Evolutionary conservation across 345 rosid genomes (phyloP), one percentile per base, ranked within the genome.

Genomic region (Eucalyptus viminalis): DNA sequence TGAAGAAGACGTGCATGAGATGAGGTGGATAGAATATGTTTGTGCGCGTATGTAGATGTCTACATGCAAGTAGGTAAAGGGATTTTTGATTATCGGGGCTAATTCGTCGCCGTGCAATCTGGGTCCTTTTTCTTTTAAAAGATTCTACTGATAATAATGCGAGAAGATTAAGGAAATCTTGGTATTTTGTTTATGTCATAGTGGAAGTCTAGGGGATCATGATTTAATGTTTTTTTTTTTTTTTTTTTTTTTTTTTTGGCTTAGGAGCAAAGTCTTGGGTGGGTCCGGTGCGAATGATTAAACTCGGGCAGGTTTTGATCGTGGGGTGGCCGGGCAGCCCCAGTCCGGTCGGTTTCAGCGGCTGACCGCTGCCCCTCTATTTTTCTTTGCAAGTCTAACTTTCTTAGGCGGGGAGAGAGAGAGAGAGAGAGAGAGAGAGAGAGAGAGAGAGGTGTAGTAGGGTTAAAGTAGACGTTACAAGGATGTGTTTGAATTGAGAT

Each of bases 1-100:
- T 94, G 97, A 91, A 88, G 92, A 81, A 91, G 95, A 93, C 95
- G 96, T 94, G 97, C 95, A 92, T 95, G 96, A 90, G 90, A 92
- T 92, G 91, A 88, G 90, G 93, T 65, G 76, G 88, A 44, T 24
- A 54, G 56, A 89, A 31, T 56, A 60, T 10, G 29, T 50, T 11
- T 72, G 47, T 21, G 86, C 53, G 53, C 0, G 87, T 31, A 2
- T 65, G 88, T 44, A 49, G 43, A 88, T 62, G 86, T 89, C 72
- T 88, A 87, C 51, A 50, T 87, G 19, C 54, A 17, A 87, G 27
- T 49, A 40, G 80, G 12, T 11, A 49, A 34, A 89, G 56, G 53
- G 40, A 85, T 29, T 86, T 86, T 76, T 67, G 37, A 69, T 88
- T 29, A 80, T 80, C 16, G 44, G 60, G 43, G 88, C 92, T 86